These are phyloP conservation scores for Rutstroemia sp. DNA, from an alignment of 2,329 filamentous ascomycete genomes.

Conservation along the genomic window DNA sequence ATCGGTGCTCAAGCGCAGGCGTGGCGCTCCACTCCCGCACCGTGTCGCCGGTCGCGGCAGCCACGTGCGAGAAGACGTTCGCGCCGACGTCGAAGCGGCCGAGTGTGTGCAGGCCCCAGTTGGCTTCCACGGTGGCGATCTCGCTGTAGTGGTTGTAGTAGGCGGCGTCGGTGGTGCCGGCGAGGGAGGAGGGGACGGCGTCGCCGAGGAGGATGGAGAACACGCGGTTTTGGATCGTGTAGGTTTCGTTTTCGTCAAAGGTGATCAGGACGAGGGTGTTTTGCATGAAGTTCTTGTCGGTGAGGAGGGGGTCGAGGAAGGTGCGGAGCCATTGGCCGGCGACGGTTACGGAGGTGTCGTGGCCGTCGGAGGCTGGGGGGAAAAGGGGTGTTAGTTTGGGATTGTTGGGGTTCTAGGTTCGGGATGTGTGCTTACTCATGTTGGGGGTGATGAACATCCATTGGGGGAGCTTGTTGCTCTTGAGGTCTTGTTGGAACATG, in stretches of 20 bases:
- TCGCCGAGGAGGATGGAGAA: slow-evolving; percentile 68
- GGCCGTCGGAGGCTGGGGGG: slow-evolving; percentile 71
- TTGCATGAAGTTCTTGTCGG: slow-evolving; percentile 64
- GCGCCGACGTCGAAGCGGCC: slow-evolving; percentile 67
- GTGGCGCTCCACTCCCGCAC: slow-evolving; percentile 24
- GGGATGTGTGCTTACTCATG: neutral
- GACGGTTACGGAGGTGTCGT: slow-evolving; percentile 63
- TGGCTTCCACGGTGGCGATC: slow-evolving; percentile 59
- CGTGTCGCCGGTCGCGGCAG: slow-evolving; percentile 50
- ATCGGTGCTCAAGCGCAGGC: slow-evolving; percentile 26
- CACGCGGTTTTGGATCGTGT: slow-evolving; percentile 59
- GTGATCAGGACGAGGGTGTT: slow-evolving; percentile 70
- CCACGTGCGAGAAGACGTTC: slow-evolving; percentile 59
- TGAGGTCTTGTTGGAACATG: slow-evolving; percentile 60
- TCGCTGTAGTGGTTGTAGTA: slow-evolving; percentile 71
- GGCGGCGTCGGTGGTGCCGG: slow-evolving; percentile 59
- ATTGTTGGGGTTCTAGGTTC: neutral
- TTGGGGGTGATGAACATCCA: slow-evolving; percentile 55
- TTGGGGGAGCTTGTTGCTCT: slow-evolving; percentile 50
- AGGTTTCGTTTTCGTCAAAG: slow-evolving; percentile 73
- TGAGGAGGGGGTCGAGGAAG: slow-evolving; percentile 65
- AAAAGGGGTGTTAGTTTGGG: neutral
- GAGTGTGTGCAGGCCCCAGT: slow-evolving; percentile 61
- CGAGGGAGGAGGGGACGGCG: slow-evolving; percentile 55
- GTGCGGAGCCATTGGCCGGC: slow-evolving; percentile 60